Evolutionary conservation across 139 green algal species (phyloP).

Genomic region (Chlorella vulgaris): DNA sequence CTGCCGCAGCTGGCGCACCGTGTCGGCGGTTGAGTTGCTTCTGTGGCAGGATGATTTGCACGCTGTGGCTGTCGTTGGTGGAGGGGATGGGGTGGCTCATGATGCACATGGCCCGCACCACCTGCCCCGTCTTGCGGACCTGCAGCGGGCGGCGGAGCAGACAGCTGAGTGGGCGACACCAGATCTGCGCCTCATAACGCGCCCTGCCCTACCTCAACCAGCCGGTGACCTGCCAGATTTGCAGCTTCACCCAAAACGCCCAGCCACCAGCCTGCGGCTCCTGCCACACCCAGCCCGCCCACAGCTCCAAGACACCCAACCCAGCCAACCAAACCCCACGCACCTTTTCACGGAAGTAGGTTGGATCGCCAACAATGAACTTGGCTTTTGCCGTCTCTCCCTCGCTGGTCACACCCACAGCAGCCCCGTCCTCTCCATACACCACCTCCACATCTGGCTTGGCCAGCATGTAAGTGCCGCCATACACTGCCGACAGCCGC

Average conservation of each 20-base stretch:
- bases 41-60: slow-evolving; percentile 98
- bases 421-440: slow-evolving; percentile 83
- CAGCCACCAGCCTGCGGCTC: no score
- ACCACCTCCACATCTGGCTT: slow-evolving; percentile 86
- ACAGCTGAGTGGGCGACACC: neutral
- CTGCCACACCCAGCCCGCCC: slow-evolving; percentile 32
- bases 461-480: slow-evolving; percentile 99
- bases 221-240: no score
- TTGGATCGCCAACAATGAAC: slow-evolving; percentile 94
- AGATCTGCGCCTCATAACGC: neutral
- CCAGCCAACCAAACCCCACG: neutral
- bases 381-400: slow-evolving; percentile 86
- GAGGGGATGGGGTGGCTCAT: slow-evolving; percentile 95
- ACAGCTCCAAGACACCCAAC: neutral
- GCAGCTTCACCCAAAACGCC: no score
- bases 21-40: slow-evolving; percentile 74
- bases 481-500: slow-evolving; percentile 94
- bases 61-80: slow-evolving; percentile 86
- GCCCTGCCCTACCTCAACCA: no score
- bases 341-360: slow-evolving; percentile 82
- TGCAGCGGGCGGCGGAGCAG: slow-evolving; percentile 20
- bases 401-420: slow-evolving; percentile 85
- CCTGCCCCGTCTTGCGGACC: slow-evolving; percentile 59
- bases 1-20: neutral
- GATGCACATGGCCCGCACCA: slow-evolving; percentile 95